A percentile compares a stretch with the other conserved stretches of the same genome.
phyloP scores from a whole-genome alignment of 768 basidiomycete species.

The Phylloporus arenicola region DNA sequence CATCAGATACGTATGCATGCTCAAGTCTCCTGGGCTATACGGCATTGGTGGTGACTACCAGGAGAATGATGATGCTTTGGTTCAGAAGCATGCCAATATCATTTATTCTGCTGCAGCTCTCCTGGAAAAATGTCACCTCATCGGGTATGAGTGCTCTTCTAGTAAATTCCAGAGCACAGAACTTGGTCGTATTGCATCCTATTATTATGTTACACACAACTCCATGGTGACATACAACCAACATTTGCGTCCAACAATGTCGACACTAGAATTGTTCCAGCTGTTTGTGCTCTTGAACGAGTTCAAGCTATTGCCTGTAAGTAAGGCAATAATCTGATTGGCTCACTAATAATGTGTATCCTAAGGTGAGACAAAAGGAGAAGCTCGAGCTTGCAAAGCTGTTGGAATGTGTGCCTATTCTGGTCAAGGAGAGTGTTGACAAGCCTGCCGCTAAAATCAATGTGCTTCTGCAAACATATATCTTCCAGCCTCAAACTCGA shows the following conservation, averaged over 20 bases:
- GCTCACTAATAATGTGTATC: neutral
- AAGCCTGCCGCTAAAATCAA: conserved; percentile 98
- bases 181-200: conserved; percentile 87
- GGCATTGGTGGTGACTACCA: conserved; percentile 85
- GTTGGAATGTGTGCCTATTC: conserved; percentile 92
- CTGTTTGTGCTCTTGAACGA: conserved; percentile 95
- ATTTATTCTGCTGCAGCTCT: conserved; percentile 88
- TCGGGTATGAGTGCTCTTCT: conserved; percentile 88
- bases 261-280: conserved; percentile 84
- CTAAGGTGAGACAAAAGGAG: conserved; percentile 67
- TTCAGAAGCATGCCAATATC: conserved; percentile 94
- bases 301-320: conserved; percentile 83
- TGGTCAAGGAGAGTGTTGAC: conserved; percentile 94
- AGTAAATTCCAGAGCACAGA: conserved; percentile 92
- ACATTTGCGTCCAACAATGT: conserved; percentile 84
- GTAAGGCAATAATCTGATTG: conserved; percentile 15
- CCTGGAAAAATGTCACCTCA: conserved; percentile 87
- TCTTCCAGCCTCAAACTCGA: conserved; percentile 92
- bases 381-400: conserved; percentile 88
- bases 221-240: conserved; percentile 98
- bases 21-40: conserved; percentile 83
- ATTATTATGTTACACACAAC: conserved; percentile 92
- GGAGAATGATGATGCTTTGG: conserved; percentile 73
- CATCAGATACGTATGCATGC: conserved; percentile 87
- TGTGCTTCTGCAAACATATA: conserved; percentile 89